Evolutionary conservation across 2,329 filamentous ascomycete species (phyloP).

Genomic region (Sordariomycetes sp.): DNA sequence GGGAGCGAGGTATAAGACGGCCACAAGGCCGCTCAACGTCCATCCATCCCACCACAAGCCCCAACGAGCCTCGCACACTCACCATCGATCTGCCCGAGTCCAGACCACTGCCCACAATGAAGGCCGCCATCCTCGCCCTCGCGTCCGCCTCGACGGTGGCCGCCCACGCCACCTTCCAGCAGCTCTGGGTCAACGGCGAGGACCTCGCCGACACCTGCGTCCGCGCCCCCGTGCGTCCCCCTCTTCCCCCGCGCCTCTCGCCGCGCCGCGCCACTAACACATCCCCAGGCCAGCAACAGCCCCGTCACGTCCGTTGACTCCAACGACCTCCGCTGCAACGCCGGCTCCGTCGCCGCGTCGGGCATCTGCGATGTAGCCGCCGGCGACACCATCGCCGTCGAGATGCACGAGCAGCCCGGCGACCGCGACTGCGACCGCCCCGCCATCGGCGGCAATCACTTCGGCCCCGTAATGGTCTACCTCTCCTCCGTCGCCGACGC

Average conservation of each 20-base stretch:
- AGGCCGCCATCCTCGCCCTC: conserved; percentile 1
- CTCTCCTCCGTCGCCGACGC: conserved; percentile 34
- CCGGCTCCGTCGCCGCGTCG: conserved; percentile 19
- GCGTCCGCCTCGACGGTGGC: conserved; percentile 12
- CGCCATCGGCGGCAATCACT: conserved; percentile 40
- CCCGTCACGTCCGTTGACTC: conserved; percentile 32
- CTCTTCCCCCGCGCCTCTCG: not conserved
- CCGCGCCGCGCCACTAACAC: not conserved
- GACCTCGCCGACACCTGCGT: conserved; percentile 14
- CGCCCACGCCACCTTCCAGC: conserved; percentile 36
- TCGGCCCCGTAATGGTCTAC: conserved; percentile 38
- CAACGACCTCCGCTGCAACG: conserved; percentile 31
- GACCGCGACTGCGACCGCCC: conserved; percentile 30
- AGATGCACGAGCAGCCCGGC: conserved; percentile 40
- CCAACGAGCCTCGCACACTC: not conserved
- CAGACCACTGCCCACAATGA: not conserved
- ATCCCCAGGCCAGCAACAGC: conserved; percentile 26
- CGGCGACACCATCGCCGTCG: conserved; percentile 36
- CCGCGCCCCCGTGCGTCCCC: conserved; percentile 8
- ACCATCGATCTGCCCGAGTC: not conserved
- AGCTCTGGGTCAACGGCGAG: conserved; percentile 28
- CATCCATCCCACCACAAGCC: not conserved
- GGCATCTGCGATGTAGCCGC: conserved; percentile 25
- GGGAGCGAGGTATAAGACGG: not conserved
- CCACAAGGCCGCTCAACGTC: not conserved